phyloP scores from a whole-genome alignment of 345 rosid genomes.

The Acer negundo region DNA sequence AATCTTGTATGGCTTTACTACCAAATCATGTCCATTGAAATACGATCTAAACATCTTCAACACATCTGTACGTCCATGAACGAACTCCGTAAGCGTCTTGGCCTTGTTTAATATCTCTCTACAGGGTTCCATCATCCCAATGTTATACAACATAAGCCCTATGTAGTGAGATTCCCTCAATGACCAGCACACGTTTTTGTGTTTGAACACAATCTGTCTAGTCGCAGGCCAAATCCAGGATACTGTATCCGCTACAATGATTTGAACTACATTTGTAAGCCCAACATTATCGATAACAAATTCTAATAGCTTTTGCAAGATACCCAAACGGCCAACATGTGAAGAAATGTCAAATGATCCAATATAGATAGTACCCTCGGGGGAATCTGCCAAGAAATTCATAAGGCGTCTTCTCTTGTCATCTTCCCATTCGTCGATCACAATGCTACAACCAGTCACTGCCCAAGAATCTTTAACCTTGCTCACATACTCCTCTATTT shows the following conservation, averaged over 20 bases:
- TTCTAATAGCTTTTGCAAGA: conserved; percentile 26
- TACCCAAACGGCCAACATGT: conserved; percentile 9
- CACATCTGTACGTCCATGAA: conserved; percentile 30
- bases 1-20: conserved; percentile 34
- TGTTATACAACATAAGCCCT: conserved; percentile 48
- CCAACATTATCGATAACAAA: conserved; percentile 38
- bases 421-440: conserved; percentile 36
- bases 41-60: conserved; percentile 29
- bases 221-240: conserved; percentile 49
- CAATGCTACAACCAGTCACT: conserved; percentile 36
- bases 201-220: conserved; percentile 25
- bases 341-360: conserved; percentile 30
- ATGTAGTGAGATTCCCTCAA: conserved; percentile 54
- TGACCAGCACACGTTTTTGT: conserved; percentile 43
- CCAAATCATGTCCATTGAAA: conserved; percentile 23
- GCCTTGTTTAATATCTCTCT: conserved; percentile 32
- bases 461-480: conserved; percentile 29
- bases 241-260: conserved; percentile 36
- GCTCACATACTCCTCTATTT: conserved; percentile 16
- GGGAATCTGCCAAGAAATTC: conserved; percentile 33
- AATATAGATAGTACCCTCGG: conserved; percentile 31
- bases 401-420: conserved; percentile 28
- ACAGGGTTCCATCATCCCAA: conserved; percentile 25
- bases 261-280: conserved; percentile 46
- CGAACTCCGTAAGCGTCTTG: conserved; percentile 30